phyloP scores from a whole-genome alignment of 2,329 filamentous ascomycete genomes.

The Xylaria sp. region DNA sequence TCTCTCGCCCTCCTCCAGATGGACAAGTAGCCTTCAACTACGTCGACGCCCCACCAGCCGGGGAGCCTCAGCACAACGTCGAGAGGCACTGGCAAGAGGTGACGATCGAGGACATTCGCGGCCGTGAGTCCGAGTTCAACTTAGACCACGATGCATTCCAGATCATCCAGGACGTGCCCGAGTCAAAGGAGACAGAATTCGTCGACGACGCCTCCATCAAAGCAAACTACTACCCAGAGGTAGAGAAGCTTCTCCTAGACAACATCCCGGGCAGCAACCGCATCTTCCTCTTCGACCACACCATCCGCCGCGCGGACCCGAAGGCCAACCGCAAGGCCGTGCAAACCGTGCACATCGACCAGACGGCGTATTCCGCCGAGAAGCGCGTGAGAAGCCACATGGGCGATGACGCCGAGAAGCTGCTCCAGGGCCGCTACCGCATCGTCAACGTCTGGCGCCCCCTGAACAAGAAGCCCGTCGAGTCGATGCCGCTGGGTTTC shows the following conservation, averaged over 20 bases:
- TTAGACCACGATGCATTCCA: constrained; percentile 82
- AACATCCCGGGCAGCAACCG: constrained; percentile 73
- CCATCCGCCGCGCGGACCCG: constrained; percentile 75
- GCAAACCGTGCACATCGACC: constrained; percentile 81
- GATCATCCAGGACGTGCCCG: constrained; percentile 67
- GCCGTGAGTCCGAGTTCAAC: constrained; percentile 71
- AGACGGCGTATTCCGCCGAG: constrained; percentile 74
- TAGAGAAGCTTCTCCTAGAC: constrained; percentile 76
- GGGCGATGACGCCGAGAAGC: constrained; percentile 64
- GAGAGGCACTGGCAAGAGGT: constrained; percentile 61
- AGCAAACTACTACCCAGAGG: constrained; percentile 83
- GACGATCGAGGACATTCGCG: constrained; percentile 77
- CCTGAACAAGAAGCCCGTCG: constrained; percentile 67
- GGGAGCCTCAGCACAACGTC: constrained; percentile 74
- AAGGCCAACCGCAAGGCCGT: constrained; percentile 75
- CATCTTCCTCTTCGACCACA: constrained; percentile 87
- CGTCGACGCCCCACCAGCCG: constrained; percentile 71
- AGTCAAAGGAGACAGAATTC: constrained; percentile 70
- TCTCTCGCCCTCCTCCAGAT: constrained; percentile 71
- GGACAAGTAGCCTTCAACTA: constrained; percentile 71
- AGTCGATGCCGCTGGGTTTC: constrained; percentile 75
- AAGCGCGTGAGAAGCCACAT: constrained; percentile 76
- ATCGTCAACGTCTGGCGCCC: constrained; percentile 91
- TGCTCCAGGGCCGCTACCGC: constrained; percentile 77
- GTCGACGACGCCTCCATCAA: constrained; percentile 75